Base-by-base conservation (phyloP, 75 land plant genomes). In the Isoetes taiwanensis region DNA sequence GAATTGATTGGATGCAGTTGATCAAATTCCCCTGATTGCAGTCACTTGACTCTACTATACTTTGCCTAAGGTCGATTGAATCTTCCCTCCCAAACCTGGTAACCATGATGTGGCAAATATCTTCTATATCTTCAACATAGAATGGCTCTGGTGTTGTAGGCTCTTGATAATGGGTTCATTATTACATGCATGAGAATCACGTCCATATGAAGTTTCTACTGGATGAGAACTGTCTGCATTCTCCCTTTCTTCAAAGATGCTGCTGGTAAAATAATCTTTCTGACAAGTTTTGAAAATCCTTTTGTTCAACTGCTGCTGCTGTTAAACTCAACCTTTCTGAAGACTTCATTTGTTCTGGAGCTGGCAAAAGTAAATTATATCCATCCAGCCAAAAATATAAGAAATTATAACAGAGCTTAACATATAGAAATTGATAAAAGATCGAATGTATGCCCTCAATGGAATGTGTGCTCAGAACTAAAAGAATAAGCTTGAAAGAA, bases 111-210 rank as follows among this genome's bases (percentile, higher is more conserved):
- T n/a, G 62, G 32, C 64, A 65, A 21, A 76, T 80, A 2, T 80
- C 82, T 30, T 78, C 73, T 17, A 68, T 58, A 48, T 86, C 88
- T 6, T 65, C 77, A 34, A 53, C 2, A 40, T 31, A 67, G 16
- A 72, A 66, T 3, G 71, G 71, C 35, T 89, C 96, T 54, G 96
- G 96, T 41, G 80, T 63, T 50, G 56, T 41, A 31, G 96, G 96
- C 59, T 81, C 86, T 64, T 89, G 58, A 89, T 72, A 2, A 85
- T 85, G 28, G 96, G 96, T 28, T 89, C 76, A 52, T 59, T 73
- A 12, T 32, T 69, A n/a, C 28, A 68, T 2, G 19, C 14, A 48
- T 34, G 56, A 25, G 61, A 16, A 21, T n/a, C n/a, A n/a, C n/a
- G n/a, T n/a, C n/a, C n/a, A n/a, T n/a, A n/a, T n/a, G n/a, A n/a